Conservation (phyloP, 2,329 filamentous ascomycete species). For the Lasiodiplodia sp. region DNA sequence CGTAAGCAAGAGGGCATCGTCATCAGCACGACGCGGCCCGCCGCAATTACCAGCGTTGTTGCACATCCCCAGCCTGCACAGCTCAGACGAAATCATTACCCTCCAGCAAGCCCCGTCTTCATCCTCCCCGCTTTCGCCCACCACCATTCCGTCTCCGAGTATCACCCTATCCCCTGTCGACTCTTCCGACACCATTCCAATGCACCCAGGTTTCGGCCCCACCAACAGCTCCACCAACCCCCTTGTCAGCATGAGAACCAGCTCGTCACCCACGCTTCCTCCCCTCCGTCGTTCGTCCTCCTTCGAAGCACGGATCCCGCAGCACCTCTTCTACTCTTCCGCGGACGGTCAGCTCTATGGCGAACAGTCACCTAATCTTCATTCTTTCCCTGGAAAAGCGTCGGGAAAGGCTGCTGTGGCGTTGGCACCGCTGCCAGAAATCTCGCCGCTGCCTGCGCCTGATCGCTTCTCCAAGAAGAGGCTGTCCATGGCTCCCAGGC, state of each 20-base stretch:
- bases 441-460: neutral
- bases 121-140: neutral
- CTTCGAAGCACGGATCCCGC: neutral
- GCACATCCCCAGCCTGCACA: neutral
- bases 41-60: neutral
- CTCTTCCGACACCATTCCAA: neutral
- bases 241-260: neutral
- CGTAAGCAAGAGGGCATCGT: neutral
- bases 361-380: neutral
- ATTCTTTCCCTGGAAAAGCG: neutral
- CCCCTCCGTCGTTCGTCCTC: neutral
- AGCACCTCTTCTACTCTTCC: neutral
- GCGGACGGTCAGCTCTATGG: neutral
- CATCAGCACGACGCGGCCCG: neutral
- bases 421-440: neutral
- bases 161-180: slow-evolving; percentile 19
- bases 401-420: neutral
- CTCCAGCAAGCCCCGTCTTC: neutral
- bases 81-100: neutral
- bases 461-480: slow-evolving; percentile 13
- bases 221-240: neutral
- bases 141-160: neutral
- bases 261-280: neutral
- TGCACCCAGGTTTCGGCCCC: neutral
- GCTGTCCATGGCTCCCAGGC: neutral